phyloP scores from a whole-genome alignment of 192 early-diverging fungal genomes.

The Linnemannia schmuckeri region DNA sequence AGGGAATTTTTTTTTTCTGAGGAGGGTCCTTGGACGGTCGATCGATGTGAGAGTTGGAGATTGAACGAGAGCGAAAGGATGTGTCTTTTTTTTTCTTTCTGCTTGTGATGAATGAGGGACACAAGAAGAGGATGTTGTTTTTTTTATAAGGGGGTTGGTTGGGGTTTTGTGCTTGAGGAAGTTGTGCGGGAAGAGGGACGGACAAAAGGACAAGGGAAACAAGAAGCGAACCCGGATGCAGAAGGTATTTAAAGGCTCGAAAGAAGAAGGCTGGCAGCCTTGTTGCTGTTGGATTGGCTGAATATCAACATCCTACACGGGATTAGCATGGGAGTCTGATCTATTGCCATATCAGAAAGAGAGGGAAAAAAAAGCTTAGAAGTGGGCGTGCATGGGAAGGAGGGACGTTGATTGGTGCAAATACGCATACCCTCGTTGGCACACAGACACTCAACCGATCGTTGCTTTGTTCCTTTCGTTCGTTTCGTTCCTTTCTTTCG shows the following conservation, averaged over 20 bases:
- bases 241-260: no score
- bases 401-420: neutral
- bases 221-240: neutral
- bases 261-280: no score
- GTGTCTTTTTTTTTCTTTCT: slow-evolving; percentile 18
- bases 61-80: neutral
- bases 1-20: neutral
- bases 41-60: neutral
- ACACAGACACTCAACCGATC: slow-evolving; percentile 1
- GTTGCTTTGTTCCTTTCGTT: neutral
- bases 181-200: slow-evolving; percentile 18
- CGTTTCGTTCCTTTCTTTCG: neutral
- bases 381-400: neutral
- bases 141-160: neutral
- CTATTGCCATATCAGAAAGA: neutral
- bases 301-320: neutral
- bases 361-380: neutral
- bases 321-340: neutral
- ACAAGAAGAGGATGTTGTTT: neutral
- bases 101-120: neutral
- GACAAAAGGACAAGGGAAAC: slow-evolving; percentile 18
- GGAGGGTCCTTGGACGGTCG: neutral
- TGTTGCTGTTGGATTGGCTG: neutral
- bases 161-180: neutral
- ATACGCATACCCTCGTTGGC: neutral